phyloP scores from a whole-genome alignment of 1,284 basidiomycete genomes.

The Mycena citricolor region DNA sequence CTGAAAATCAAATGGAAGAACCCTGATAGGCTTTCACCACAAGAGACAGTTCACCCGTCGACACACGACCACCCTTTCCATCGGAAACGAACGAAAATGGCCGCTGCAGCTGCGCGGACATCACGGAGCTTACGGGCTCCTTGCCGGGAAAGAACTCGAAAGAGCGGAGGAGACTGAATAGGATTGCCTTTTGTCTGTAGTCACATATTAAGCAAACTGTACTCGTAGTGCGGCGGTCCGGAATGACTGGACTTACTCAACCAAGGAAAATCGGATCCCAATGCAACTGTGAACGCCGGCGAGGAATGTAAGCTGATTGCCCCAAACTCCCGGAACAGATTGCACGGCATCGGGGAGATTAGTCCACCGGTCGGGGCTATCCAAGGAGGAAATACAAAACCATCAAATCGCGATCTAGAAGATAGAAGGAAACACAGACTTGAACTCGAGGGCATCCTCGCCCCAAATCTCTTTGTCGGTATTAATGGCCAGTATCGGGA shows the following conservation, averaged over 20 bases:
- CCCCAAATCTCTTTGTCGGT: constrained; percentile 29
- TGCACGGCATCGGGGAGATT: constrained; percentile 23
- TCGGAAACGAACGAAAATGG: too few relatives aligned
- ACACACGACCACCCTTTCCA: too few relatives aligned
- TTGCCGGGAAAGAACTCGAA: too few relatives aligned
- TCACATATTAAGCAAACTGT: too few relatives aligned
- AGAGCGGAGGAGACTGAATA: constrained; percentile 13
- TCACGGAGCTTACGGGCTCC: too few relatives aligned
- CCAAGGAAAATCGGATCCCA: constrained; percentile 55
- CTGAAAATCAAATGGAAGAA: too few relatives aligned
- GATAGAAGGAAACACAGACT: constrained; percentile 9
- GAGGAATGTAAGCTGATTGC: constrained; percentile 53
- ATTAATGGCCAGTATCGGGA: constrained; percentile 27
- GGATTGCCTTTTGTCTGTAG: constrained; percentile 52
- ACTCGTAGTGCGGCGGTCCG: too few relatives aligned
- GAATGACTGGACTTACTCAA: constrained; percentile 48
- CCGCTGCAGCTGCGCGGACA: too few relatives aligned
- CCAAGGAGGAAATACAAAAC: background rate
- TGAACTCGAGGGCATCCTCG: constrained; percentile 28
- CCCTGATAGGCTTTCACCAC: too few relatives aligned
- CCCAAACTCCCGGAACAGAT: constrained; percentile 47
- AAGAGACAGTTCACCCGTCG: too few relatives aligned
- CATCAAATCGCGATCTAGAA: background rate
- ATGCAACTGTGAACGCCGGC: constrained; percentile 56
- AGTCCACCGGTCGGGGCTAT: constrained; percentile 24